Conservation (phyloP, 208 protist genomes). For the Histomonas meleagridis region DNA sequence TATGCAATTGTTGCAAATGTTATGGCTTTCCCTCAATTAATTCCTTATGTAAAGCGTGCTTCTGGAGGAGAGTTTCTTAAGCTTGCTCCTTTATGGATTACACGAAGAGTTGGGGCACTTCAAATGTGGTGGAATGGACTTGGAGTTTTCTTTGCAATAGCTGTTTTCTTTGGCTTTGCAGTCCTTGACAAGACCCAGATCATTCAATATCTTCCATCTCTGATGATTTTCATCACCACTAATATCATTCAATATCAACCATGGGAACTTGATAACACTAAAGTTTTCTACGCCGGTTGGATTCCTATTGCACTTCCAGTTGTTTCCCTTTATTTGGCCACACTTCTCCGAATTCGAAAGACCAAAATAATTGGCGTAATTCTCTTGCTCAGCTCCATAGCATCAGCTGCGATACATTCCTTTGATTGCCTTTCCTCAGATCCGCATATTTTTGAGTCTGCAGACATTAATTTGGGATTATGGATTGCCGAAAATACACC, state of each 20-base stretch:
- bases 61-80: neutral
- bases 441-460: neutral
- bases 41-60: neutral
- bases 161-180: neutral
- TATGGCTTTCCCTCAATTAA: neutral
- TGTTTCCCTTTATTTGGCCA: neutral
- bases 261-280: slow-evolving; percentile 28
- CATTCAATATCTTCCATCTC: neutral
- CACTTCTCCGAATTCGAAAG: neutral
- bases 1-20: neutral
- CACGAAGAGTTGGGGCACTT: no score
- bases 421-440: neutral
- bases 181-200: neutral
- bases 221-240: neutral
- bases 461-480: neutral
- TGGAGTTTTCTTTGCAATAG: neutral
- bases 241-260: slow-evolving; percentile 20
- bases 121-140: neutral
- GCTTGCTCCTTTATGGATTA: neutral
- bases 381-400: neutral
- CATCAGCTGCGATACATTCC: neutral
- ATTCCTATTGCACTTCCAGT: neutral
- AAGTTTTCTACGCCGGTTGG: neutral
- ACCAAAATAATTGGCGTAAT: neutral
- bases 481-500: slow-evolving; percentile 13